These are phyloP conservation scores for Trichosanthes cucumerina DNA, from an alignment of 306 rosid species.

Conservation along the genomic window DNA sequence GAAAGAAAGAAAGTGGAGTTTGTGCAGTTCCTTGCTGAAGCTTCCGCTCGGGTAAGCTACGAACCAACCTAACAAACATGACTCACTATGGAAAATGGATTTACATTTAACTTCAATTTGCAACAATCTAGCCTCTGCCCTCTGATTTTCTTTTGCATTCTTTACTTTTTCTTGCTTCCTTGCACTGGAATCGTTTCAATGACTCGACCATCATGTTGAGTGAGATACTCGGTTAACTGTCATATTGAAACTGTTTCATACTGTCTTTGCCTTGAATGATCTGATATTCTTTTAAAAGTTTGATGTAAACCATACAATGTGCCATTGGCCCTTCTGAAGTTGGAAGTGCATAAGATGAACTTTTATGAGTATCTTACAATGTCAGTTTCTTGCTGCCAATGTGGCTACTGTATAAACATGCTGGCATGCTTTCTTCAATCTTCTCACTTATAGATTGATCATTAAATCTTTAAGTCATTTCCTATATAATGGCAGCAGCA, in stretches of 20 bases:
- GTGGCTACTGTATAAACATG: not conserved
- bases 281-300: not conserved
- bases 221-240: not conserved
- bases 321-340: not conserved
- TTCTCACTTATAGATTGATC: not conserved
- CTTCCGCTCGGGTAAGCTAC: slow-evolving; percentile 57
- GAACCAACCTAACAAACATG: not conserved
- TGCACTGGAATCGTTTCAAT: not conserved
- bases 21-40: slow-evolving; percentile 50
- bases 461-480: not conserved
- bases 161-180: not conserved
- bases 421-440: not conserved
- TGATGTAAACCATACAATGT: not conserved
- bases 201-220: not conserved
- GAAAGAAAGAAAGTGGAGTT: slow-evolving; percentile 50
- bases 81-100: not conserved
- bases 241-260: not conserved
- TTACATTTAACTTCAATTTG: not conserved
- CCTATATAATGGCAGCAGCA: slow-evolving; percentile 26
- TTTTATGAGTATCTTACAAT: not conserved
- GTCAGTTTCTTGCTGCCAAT: not conserved
- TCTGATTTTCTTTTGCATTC: not conserved
- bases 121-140: not conserved
- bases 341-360: not conserved
- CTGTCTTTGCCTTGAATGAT: not conserved